phyloP scores from a whole-genome alignment of 2,329 filamentous ascomycete genomes.

The Cercospora sp. region DNA sequence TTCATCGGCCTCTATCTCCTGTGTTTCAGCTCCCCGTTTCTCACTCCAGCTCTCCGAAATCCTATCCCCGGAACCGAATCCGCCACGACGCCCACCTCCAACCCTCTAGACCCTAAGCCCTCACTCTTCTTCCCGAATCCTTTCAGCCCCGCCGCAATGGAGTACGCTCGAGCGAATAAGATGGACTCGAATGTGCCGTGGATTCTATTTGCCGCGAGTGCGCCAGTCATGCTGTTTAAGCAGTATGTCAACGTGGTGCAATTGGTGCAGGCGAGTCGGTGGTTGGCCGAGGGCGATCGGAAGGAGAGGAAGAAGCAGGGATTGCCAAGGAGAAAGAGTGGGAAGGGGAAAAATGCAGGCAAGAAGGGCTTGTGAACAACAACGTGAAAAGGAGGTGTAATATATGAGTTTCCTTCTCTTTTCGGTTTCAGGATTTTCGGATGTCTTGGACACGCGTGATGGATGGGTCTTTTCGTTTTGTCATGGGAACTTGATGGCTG shows the following conservation, averaged over 20 bases:
- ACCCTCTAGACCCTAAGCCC: constrained; percentile 50
- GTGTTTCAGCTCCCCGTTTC: constrained; percentile 87
- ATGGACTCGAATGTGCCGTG: constrained; percentile 63
- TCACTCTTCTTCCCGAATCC: constrained; percentile 78
- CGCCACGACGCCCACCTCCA: constrained; percentile 45
- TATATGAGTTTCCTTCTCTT: not conserved
- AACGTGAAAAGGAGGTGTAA: not conserved
- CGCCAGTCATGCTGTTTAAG: constrained; percentile 87
- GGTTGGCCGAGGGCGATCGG: constrained; percentile 86
- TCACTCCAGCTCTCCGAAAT: constrained; percentile 77
- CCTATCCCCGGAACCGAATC: constrained; percentile 1
- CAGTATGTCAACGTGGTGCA: constrained; percentile 94
- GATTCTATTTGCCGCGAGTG: constrained; percentile 77
- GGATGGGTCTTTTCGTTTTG: not conserved
- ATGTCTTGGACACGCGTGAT: not conserved
- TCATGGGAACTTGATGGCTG: not conserved
- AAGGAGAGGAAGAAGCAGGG: constrained; percentile 35
- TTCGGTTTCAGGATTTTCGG: not conserved
- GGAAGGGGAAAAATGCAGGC: not conserved
- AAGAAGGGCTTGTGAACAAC: constrained; percentile 13
- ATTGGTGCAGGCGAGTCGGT: constrained; percentile 86
- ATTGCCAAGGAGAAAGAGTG: constrained; percentile 22
- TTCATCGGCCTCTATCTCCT: constrained; percentile 98
- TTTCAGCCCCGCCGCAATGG: constrained; percentile 88
- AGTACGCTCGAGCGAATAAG: constrained; percentile 89